Conservation (phyloP, 371 early-diverging fungal species). For the Batkoa obscura region DNA sequence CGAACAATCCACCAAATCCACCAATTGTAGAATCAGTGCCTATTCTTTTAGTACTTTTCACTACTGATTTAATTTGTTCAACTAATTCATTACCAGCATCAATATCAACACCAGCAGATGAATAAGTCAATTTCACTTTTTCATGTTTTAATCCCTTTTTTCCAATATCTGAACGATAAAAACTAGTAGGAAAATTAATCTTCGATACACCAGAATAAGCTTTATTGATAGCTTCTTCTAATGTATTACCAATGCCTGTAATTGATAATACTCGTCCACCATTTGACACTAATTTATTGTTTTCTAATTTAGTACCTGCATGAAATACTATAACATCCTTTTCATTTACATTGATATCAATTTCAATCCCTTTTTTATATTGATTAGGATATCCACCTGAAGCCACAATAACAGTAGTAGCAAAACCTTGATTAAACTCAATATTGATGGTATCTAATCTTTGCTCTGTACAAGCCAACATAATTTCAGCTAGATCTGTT, state of each 20-base stretch:
- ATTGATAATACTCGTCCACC: constrained; percentile 93
- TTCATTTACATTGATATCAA: constrained; percentile 30
- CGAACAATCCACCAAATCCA: constrained; percentile 95
- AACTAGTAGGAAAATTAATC: constrained; percentile 65
- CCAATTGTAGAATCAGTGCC: constrained; percentile 94
- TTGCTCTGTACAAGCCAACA: constrained; percentile 75
- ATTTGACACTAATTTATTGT: constrained; percentile 48
- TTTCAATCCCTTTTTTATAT: constrained; percentile 64
- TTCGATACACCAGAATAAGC: constrained; percentile 49
- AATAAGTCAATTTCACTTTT: constrained; percentile 47
- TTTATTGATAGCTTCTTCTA: constrained; percentile 51
- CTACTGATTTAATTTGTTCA: constrained; percentile 82
- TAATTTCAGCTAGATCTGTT: constrained; percentile 73
- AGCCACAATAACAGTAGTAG: constrained; percentile 82
- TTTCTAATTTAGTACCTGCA: constrained; percentile 58
- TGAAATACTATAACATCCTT: constrained; percentile 67
- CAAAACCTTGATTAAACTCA: constrained; percentile 43
- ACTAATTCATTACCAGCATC: constrained; percentile 90
- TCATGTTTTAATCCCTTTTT: constrained; percentile 29
- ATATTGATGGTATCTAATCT: constrained; percentile 75
- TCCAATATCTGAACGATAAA: constrained; percentile 86
- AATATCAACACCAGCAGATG: constrained; percentile 87
- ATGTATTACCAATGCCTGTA: constrained; percentile 49
- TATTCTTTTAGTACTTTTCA: constrained; percentile 71
- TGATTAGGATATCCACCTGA: constrained; percentile 82